Conservation (phyloP, 768 basidiomycete genomes). For the Psilocybe tampanensis region DNA sequence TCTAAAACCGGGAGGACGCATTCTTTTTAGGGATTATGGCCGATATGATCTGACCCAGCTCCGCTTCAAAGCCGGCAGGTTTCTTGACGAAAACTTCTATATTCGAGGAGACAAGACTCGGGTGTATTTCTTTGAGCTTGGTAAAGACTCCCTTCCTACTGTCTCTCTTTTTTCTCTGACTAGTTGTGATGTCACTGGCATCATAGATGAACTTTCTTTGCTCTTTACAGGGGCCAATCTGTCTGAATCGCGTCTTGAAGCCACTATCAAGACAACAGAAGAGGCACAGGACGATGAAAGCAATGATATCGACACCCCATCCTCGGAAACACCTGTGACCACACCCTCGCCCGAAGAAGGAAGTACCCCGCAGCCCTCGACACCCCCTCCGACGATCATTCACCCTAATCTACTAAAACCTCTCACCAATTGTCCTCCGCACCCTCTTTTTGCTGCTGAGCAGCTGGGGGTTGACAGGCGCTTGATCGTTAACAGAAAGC, state of each 20-base stretch:
- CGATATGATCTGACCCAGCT: slow-evolving; percentile 94
- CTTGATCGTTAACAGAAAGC: slow-evolving; percentile 89
- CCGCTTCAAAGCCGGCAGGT: slow-evolving; percentile 84
- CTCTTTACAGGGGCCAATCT: slow-evolving; percentile 70
- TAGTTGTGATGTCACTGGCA: neutral
- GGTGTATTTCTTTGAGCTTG: slow-evolving; percentile 94
- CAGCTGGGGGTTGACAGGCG: slow-evolving; percentile 90
- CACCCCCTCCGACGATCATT: slow-evolving; percentile 19
- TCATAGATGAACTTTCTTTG: slow-evolving; percentile 72
- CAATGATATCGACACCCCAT: slow-evolving; percentile 14
- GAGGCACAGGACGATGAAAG: slow-evolving; percentile 38
- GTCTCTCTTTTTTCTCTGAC: neutral
- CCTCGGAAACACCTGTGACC: neutral
- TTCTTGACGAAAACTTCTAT: slow-evolving; percentile 94
- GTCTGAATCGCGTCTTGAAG: slow-evolving; percentile 33
- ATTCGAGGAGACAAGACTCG: slow-evolving; percentile 96
- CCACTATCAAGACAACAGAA: slow-evolving; percentile 32
- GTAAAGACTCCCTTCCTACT: slow-evolving; percentile 36
- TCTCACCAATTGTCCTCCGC: slow-evolving; percentile 36
- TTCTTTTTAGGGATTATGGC: slow-evolving; percentile 93
- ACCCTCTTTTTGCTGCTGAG: slow-evolving; percentile 75
- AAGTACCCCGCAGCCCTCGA: slow-evolving; percentile 2
- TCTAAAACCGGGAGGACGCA: slow-evolving; percentile 84
- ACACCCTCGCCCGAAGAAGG: slow-evolving; percentile 8
- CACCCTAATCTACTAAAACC: slow-evolving; percentile 43